Evolutionary conservation across 495 filamentous ascomycete species (phyloP), one percentile per base, ranked within the genome.

Genomic region (Penicillium antarcticum): DNA sequence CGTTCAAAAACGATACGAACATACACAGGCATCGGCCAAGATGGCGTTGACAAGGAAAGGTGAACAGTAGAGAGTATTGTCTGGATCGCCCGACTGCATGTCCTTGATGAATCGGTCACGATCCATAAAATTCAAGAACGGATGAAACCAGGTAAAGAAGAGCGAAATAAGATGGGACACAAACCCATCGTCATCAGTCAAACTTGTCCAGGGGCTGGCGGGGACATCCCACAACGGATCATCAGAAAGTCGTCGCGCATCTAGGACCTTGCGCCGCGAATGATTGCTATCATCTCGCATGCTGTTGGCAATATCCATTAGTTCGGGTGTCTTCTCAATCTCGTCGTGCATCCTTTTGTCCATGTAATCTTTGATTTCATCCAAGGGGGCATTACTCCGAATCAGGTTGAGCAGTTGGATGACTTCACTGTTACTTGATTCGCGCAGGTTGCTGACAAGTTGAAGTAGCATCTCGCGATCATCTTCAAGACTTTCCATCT

Each of bases 31-130:
- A 46, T 56, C 53, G 3, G 52, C 57, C 13, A 76, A 68, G 31
- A 80, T 71, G 13, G 63, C 60, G 41, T 78, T 79, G 45, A 80
- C 74, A 14, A 79, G 58, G 19, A 78, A 71, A 1, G 72, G 68
- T 3, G 75, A 74, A 56, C 74, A 79, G 42, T 69, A 75, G 19
- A 32, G 50, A 13, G 52, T 58, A 2, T 65, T 49, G 7, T 58
- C 11, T 29, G 26, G 26, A 26, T 66, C 45, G 1, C 65, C 67
- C 0, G 60, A 47, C 16, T 60, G 56, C 67, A 77, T 74, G 24
- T 75, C 71, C 6, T 58, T 45, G 8, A 77, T 47, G 41, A 78
- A 77, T 12, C 71, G 49, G 35, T 75, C 69, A 8, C 58, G 62
- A 24, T 77, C 72, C 32, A 80, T 59, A 58, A 60, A 74, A 41